These are phyloP conservation scores for Chaetothyriales sp. DNA, from an alignment of 2,329 filamentous ascomycete species.

Conservation along the genomic window DNA sequence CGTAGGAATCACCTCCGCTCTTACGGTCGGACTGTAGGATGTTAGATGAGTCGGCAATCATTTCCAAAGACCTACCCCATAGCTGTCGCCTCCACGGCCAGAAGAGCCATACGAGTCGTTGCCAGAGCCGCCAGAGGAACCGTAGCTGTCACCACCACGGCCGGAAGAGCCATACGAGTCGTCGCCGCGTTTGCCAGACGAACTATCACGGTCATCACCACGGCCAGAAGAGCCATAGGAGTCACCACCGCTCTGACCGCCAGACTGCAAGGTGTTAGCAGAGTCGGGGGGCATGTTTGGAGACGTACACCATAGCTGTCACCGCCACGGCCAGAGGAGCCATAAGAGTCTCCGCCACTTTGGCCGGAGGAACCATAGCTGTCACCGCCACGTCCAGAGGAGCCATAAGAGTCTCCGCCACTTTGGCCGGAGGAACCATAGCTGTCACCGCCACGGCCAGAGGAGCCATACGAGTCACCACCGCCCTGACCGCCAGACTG, in stretches of 20 bases:
- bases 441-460: background rate
- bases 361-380: background rate
- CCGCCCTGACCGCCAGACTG: background rate
- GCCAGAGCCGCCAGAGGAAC: constrained; percentile 3
- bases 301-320: background rate
- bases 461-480: constrained; percentile 5
- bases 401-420: background rate
- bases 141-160: constrained; percentile 12
- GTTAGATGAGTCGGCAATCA: no score
- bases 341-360: background rate
- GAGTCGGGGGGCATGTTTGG: background rate
- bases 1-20: background rate
- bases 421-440: background rate
- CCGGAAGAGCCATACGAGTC: constrained; percentile 7
- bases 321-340: constrained; percentile 6
- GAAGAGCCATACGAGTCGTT: constrained; percentile 10
- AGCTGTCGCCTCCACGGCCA: constrained; percentile 12
- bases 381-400: constrained; percentile 1
- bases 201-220: constrained; percentile 4
- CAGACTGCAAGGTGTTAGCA: background rate
- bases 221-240: constrained; percentile 9
- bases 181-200: background rate
- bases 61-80: no score
- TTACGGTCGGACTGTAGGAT: no score
- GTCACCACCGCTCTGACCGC: constrained; percentile 11